Percentiles rank a stretch among this genome's conserved stretches.
phyloP scores from a whole-genome alignment of 2,329 filamentous ascomycete species.

The Calonectria crousiana region DNA sequence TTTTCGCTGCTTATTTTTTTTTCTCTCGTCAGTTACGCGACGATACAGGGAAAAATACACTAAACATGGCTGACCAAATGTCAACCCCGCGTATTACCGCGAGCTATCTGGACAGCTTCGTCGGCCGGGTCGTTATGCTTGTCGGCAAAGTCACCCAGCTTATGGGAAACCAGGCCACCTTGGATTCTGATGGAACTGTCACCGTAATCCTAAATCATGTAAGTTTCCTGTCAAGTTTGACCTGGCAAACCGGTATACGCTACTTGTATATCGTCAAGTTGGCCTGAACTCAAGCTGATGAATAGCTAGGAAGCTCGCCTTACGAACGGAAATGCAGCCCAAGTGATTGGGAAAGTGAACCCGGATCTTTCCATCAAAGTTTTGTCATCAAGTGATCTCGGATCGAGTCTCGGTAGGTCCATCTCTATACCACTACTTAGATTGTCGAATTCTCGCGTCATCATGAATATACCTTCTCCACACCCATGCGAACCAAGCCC shows the following conservation, averaged over 20 bases:
- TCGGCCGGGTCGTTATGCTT: slow-evolving; percentile 81
- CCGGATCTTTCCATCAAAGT: slow-evolving; percentile 79
- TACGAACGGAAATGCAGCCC: slow-evolving; percentile 75
- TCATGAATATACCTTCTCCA: slow-evolving; percentile 7
- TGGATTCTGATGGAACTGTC: slow-evolving; percentile 85
- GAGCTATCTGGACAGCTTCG: slow-evolving; percentile 81
- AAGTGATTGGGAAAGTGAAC: slow-evolving; percentile 85
- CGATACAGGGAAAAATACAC: slow-evolving; percentile 26
- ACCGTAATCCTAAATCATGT: slow-evolving; percentile 81
- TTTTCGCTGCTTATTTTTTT: not conserved
- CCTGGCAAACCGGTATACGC: not conserved
- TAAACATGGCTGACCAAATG: slow-evolving; percentile 74
- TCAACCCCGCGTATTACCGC: slow-evolving; percentile 86
- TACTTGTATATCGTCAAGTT: not conserved
- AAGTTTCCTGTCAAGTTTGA: slow-evolving; percentile 41
- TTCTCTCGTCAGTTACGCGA: not conserved
- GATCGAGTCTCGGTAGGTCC: slow-evolving; percentile 73
- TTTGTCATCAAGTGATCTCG: slow-evolving; percentile 77
- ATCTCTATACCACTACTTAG: not conserved
- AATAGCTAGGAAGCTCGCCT: slow-evolving; percentile 76
- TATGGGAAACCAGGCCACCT: slow-evolving; percentile 81
- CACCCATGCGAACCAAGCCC: no score
- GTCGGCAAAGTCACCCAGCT: slow-evolving; percentile 88
- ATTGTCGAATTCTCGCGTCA: slow-evolving; percentile 36
- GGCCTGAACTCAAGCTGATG: slow-evolving; percentile 21